Evolutionary conservation across 2,329 filamentous ascomycete genomes (phyloP).

Genomic region (Emericellopsis cladophorae): DNA sequence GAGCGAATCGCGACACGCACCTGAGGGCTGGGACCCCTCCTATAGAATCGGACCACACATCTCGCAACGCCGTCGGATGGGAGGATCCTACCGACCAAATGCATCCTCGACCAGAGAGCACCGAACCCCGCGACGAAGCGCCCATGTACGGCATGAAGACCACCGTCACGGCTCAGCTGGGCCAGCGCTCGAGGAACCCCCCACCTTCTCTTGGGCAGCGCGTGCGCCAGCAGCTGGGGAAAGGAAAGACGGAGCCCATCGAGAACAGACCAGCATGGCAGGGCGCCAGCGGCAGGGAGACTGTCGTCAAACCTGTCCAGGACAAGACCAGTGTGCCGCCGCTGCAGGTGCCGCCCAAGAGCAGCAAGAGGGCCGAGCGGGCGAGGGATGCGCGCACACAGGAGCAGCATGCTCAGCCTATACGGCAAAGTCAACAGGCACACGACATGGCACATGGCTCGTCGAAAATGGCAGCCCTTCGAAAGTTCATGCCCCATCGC

Average conservation of each 20-base stretch:
- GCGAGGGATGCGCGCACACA: conserved; percentile 1
- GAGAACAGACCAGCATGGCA: conserved; percentile 52
- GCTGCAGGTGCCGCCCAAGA: conserved; percentile 41
- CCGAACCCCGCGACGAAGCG: background rate
- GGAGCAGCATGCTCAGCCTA: conserved; percentile 1
- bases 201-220: conserved; percentile 18
- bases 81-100: background rate
- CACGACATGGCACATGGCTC: conserved; percentile 17
- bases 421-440: conserved; percentile 10
- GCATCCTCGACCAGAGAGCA: background rate
- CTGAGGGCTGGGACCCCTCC: background rate
- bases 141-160: conserved; percentile 9
- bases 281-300: conserved; percentile 56
- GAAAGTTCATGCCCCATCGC: conserved; percentile 20
- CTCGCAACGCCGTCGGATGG: background rate
- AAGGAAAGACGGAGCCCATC: conserved; percentile 22
- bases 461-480: conserved; percentile 14
- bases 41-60: background rate
- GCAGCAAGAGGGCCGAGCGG: conserved; percentile 25
- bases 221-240: conserved; percentile 15
- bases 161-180: conserved; percentile 8
- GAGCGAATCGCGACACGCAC: background rate
- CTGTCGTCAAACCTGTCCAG: conserved; percentile 50
- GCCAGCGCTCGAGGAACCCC: conserved; percentile 10
- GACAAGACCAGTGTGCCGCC: conserved; percentile 45